Base-by-base conservation (phyloP, 2,329 filamentous ascomycete genomes). In the Trematosphaeria pertusa region DNA sequence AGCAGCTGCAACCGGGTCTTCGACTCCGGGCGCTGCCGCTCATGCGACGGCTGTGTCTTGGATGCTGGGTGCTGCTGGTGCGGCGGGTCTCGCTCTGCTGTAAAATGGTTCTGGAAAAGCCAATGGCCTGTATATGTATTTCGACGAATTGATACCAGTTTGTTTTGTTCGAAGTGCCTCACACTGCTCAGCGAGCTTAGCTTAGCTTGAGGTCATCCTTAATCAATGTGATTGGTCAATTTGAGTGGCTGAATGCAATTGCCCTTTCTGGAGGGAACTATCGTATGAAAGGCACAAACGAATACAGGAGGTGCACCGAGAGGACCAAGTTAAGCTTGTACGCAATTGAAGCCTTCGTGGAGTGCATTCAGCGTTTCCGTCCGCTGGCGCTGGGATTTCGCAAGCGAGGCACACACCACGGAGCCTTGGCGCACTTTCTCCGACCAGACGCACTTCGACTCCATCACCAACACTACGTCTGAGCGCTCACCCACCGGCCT, bases 1-100 rank as follows among this genome's bases (percentile, higher is more conserved):
- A 12, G 40, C 56, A 26, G 48, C 55, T 31, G 36, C 59, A 10
- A 57, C 44, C 17, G n/a, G n/a, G n/a, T n/a, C n/a, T n/a, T 28
- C 62, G 5, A 52, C 46, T 14, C 31, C 49, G 34, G 62, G 58
- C 31, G 60, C 62, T 31, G 69, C 69, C 12, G 32, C 63, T 15
- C 61, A 65, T 36, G 59, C 56, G n/a, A 69, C 65, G 31, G 57
- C 61, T 17, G 62, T 58, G 18, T 61, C 64, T 5, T 73, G 70
- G 68, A 44, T 62, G 5, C 20, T 73, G 42, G 70, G 69, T 28
- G 70, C 62, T 20, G 62, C 64, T 37, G 72, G 69, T 35, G 20
- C 72, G 12, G 67, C 58, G 20, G 67, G 61, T 14, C 37, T 70
- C 18, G 61, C 59, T 18, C 43, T 69, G 46, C 37, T 71, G 26